Evolutionary conservation across 2,329 filamentous ascomycete genomes (phyloP), one percentile per base, ranked within the genome.

Genomic region (Trichoderma breve): DNA sequence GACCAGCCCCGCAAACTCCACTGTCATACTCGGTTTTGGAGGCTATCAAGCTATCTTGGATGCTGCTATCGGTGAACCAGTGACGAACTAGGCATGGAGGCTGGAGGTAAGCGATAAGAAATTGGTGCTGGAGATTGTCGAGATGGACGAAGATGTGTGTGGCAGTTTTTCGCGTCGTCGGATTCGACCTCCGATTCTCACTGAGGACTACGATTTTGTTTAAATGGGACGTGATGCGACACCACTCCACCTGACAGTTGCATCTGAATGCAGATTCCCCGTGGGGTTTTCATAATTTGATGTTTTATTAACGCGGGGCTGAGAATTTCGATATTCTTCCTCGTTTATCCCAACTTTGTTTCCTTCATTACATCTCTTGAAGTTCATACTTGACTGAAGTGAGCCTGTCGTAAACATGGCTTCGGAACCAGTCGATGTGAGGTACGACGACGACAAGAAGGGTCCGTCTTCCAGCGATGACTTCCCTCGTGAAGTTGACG

Each of bases 1-100:
- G 73, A 70, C 73, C 62, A 65, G 43, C 64, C 64, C 32, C 67
- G 47, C 67, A 63, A 32, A 55, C 39, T 53, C 57, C 43, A 69
- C 65, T 18, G 34, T 39, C 47, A 43, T 60, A 34, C 36, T 47
- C 53, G 43, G 4, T 21, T 26, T 24, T 53, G 47, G 11, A 26
- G 63, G 47, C 47, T n/a, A 51, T 65, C 62, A 26, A 51, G 47
- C 47, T n/a, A 51, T 65, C 62, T 15, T 6, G 39, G 21, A 28
- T 14, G n/a, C 43, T 53, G 62, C 39, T 65, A 65, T 65, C 62
- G 30, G 12, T 53, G 15, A 53, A 30, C 36, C 36, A 39, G 26
- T 28, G 24, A 14, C 15, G 7, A 28, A 57, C 21, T 21, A 55
- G 51, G 14, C 30, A 26, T 32, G 47, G 47, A 14, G 21, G 47